These are phyloP conservation scores for Dictyostelium brefeldianum DNA, from an alignment of 78 protist genomes.

Conservation along the genomic window DNA sequence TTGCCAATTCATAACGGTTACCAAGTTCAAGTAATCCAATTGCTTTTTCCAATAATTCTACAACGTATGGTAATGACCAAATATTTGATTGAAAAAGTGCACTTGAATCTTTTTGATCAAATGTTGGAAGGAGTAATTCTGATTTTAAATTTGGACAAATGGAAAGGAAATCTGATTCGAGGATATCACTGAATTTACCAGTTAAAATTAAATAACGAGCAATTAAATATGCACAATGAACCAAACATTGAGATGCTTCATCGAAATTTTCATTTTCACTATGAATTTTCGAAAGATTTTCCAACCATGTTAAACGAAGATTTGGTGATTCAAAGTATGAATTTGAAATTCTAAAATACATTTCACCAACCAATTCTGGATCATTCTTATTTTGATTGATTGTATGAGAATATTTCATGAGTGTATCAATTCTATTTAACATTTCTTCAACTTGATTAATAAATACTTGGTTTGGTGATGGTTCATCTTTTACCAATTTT, in stretches of 20 bases:
- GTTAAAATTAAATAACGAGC: conserved; percentile 25
- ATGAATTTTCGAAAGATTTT: conserved; percentile 66
- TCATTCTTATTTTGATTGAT: conserved; percentile 63
- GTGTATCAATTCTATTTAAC: conserved; percentile 50
- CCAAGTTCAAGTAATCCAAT: conserved; percentile 9
- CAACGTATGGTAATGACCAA: conserved; percentile 59
- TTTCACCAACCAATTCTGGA: conserved; percentile 75
- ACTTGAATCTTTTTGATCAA: conserved; percentile 50
- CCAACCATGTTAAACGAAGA: conserved; percentile 83
- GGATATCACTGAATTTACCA: conserved; percentile 9
- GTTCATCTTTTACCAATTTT: neutral
- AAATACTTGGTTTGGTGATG: neutral
- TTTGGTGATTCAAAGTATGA: conserved; percentile 81
- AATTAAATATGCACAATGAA: conserved; percentile 63
- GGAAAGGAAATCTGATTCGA: conserved; percentile 26
- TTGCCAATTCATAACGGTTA: conserved; percentile 74
- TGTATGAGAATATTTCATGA: conserved; percentile 64
- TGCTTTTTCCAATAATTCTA: conserved; percentile 44
- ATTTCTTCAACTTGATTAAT: conserved; percentile 73
- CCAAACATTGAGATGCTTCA: conserved; percentile 72
- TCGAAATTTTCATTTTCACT: conserved; percentile 53
- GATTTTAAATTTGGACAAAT: conserved; percentile 61
- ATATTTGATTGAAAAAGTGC: conserved; percentile 41
- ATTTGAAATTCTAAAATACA: conserved; percentile 74
- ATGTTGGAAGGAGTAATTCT: conserved; percentile 41